Conservation (phyloP, 2,329 filamentous ascomycete genomes). For the Aspergillus luchuensis region DNA sequence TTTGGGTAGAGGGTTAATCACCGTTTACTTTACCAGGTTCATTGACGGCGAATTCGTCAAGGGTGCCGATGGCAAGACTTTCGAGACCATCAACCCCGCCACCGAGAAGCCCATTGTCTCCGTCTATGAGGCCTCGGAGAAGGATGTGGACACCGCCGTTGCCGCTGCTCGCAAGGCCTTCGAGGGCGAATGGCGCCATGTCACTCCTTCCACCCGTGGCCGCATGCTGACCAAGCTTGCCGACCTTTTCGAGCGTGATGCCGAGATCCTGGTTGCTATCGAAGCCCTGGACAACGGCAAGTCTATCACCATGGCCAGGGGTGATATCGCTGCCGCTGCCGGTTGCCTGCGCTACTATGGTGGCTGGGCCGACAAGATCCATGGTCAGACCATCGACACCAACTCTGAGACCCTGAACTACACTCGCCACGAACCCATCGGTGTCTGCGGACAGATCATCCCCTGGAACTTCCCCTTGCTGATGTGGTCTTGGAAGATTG, state of each 20-base stretch:
- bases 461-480: conserved; percentile 86
- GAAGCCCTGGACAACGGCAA: conserved; percentile 70
- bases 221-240: conserved; percentile 73
- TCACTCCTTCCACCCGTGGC: conserved; percentile 71
- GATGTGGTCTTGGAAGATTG: conserved; percentile 85
- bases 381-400: conserved; percentile 84
- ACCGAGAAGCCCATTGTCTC: conserved; percentile 83
- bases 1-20: not conserved
- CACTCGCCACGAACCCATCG: conserved; percentile 75
- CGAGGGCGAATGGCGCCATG: conserved; percentile 68
- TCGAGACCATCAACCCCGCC: conserved; percentile 87
- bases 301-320: conserved; percentile 55
- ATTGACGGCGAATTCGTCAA: conserved; percentile 63
- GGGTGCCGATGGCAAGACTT: conserved; percentile 81
- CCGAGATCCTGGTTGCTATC: conserved; percentile 73
- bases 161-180: conserved; percentile 83
- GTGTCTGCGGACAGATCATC: conserved; percentile 86
- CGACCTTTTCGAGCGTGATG: conserved; percentile 76
- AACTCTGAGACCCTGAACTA: conserved; percentile 79
- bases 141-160: conserved; percentile 74
- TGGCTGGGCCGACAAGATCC: conserved; percentile 94
- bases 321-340: conserved; percentile 69
- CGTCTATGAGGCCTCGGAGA: conserved; percentile 82
- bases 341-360: conserved; percentile 82
- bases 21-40: conserved; percentile 43